Percentiles rank a stretch among this genome's conserved stretches.
Evolutionary conservation across 2,329 filamentous ascomycete genomes (phyloP).

Genomic region (Colletotrichum sidae): DNA sequence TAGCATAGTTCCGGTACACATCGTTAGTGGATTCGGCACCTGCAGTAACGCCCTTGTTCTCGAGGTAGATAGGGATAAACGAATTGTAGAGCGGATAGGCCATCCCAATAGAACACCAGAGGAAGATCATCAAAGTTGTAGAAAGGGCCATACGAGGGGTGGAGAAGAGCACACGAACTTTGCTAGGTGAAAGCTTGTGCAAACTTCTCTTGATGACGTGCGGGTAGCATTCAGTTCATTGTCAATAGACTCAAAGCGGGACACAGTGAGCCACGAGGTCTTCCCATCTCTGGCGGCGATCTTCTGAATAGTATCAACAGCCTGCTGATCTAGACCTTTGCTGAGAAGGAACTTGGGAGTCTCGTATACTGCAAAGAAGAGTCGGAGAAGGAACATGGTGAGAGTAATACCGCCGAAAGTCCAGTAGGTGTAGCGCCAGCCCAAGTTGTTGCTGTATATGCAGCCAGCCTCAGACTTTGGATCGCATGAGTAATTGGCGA

Average conservation of each 20-base stretch:
- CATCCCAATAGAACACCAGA: too few species aligned
- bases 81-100: too few species aligned
- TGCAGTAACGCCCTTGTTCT: too few species aligned
- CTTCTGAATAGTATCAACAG: constrained; percentile 54
- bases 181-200: constrained; percentile 56
- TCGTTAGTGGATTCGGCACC: too few species aligned
- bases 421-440: constrained; percentile 56
- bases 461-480: constrained; percentile 41
- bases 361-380: constrained; percentile 51
- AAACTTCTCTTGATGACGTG: constrained; percentile 64
- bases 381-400: constrained; percentile 50
- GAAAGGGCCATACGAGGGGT: constrained; percentile 59
- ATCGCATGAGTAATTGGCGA: constrained; percentile 48
- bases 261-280: constrained; percentile 42
- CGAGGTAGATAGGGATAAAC: too few species aligned
- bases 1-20: too few species aligned
- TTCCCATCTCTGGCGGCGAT: constrained; percentile 46
- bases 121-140: constrained; percentile 62
- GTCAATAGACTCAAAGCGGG: constrained; percentile 39
- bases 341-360: constrained; percentile 55
- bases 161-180: constrained; percentile 66
- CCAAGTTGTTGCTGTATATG: constrained; percentile 51
- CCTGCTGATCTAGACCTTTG: constrained; percentile 52
- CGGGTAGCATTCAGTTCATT: constrained; percentile 29
- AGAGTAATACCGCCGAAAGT: constrained; percentile 52